Evolutionary conservation across 768 basidiomycete genomes (phyloP).

Genomic region (Rhodotorula kratochvilovae): DNA sequence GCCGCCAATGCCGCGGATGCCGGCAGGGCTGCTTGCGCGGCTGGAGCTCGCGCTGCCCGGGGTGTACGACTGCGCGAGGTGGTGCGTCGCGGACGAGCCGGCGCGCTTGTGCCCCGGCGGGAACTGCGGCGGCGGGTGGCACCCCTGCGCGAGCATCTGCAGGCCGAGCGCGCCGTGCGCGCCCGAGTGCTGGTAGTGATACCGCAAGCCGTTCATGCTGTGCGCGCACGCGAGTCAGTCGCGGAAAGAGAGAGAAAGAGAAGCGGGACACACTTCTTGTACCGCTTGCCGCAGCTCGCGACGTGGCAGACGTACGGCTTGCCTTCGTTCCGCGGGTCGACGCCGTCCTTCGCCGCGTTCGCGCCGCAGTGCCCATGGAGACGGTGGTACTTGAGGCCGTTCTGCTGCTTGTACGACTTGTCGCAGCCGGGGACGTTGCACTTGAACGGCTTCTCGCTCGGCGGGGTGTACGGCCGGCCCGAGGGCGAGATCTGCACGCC

Average conservation of each 20-base stretch:
- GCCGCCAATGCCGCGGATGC: background rate
- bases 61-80: constrained; percentile 22
- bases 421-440: constrained; percentile 47
- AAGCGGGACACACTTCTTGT: constrained; percentile 64
- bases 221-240: background rate
- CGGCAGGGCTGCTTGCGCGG: constrained; percentile 14
- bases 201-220: constrained; percentile 85
- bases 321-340: constrained; percentile 21
- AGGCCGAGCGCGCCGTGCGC: constrained; percentile 89
- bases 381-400: constrained; percentile 47
- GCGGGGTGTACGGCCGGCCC: constrained; percentile 39
- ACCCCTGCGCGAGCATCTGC: constrained; percentile 55
- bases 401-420: constrained; percentile 48
- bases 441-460: constrained; percentile 69
- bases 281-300: constrained; percentile 48
- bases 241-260: background rate
- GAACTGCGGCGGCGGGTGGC: constrained; percentile 40
- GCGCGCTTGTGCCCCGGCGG: constrained; percentile 38
- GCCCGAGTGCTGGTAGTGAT: constrained; percentile 94
- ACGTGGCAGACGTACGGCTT: constrained; percentile 42
- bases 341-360: constrained; percentile 28
- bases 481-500: constrained; percentile 60
- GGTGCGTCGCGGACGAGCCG: background rate
- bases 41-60: constrained; percentile 1
- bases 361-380: constrained; percentile 44